Evolutionary conservation across 2,329 filamentous ascomycete species (phyloP).

Genomic region (Calonectria pauciramosa): DNA sequence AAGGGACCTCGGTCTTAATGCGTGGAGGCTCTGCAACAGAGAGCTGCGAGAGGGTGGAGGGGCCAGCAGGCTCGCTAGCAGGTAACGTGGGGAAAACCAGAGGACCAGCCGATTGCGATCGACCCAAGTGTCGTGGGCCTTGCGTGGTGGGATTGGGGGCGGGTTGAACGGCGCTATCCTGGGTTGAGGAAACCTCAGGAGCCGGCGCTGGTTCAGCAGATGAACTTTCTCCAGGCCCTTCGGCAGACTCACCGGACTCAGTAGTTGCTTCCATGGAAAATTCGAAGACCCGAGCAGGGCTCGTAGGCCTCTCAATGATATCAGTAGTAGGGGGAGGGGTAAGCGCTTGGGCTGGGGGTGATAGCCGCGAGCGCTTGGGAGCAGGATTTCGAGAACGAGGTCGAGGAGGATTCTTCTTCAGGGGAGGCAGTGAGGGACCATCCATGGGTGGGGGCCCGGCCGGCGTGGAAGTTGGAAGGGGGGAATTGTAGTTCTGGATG

Average conservation of each 20-base stretch:
- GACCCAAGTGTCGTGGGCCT: constrained; percentile 45
- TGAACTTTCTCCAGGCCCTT: constrained; percentile 29
- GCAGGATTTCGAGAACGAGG: constrained; percentile 30
- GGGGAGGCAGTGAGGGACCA: constrained; percentile 41
- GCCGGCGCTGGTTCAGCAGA: constrained; percentile 35
- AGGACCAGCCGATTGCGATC: constrained; percentile 56
- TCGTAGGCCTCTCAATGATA: constrained; percentile 50
- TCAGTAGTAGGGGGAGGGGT: constrained; percentile 58
- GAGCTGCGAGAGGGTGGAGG: constrained; percentile 55
- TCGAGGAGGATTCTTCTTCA: constrained; percentile 36
- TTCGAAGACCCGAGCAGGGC: constrained; percentile 40
- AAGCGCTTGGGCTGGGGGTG: constrained; percentile 47
- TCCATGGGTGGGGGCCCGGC: constrained; percentile 35
- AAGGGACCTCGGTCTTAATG: constrained; percentile 50
- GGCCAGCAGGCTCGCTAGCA: constrained; percentile 66
- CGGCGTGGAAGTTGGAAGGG: constrained; percentile 41
- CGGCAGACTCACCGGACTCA: constrained; percentile 21
- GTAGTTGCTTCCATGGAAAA: constrained; percentile 21
- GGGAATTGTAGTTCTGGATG: constrained; percentile 52
- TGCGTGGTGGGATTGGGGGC: constrained; percentile 27
- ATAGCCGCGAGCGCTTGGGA: constrained; percentile 38
- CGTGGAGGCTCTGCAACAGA: constrained; percentile 31
- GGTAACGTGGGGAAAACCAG: constrained; percentile 53
- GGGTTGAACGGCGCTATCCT: constrained; percentile 22
- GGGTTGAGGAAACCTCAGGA: constrained; percentile 32